Evolutionary conservation across 176 grass and related monocot genomes (phyloP).

Genomic region (Cenchrus americanus): DNA sequence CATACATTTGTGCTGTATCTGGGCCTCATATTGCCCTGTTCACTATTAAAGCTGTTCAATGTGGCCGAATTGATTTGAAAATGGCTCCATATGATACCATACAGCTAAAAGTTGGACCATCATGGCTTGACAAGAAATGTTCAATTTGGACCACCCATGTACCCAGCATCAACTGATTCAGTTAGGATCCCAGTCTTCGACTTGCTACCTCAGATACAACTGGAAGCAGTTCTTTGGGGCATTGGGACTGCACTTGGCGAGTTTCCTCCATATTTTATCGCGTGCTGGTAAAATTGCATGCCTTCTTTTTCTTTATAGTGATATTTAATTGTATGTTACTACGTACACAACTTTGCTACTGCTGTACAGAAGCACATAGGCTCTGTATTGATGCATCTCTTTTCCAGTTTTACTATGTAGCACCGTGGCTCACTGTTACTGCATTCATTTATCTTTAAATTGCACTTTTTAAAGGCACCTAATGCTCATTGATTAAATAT

Average conservation of each 20-base stretch:
- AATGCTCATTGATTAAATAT: conserved; percentile 16
- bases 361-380: background rate
- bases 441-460: background rate
- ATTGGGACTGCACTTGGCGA: conserved; percentile 96
- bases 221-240: conserved; percentile 97
- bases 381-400: background rate
- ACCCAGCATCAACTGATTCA: conserved; percentile 58
- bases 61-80: conserved; percentile 92
- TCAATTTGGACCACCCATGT: conserved; percentile 81
- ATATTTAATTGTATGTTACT: conserved; percentile 22
- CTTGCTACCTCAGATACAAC: conserved; percentile 88
- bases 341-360: background rate
- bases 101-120: conserved; percentile 79
- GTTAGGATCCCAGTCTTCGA: conserved; percentile 80
- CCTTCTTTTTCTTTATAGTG: conserved; percentile 6
- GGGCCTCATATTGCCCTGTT: conserved; percentile 95
- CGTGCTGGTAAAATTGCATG: conserved; percentile 70
- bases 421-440: background rate
- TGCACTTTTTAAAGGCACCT: background rate
- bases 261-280: conserved; percentile 97
- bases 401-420: background rate
- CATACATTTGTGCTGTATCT: conserved; percentile 98
- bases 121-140: conserved; percentile 96
- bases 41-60: conserved; percentile 95
- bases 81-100: conserved; percentile 92